Conservation (phyloP, 2,329 filamentous ascomycete species). For the Trichoderma hamatum region DNA sequence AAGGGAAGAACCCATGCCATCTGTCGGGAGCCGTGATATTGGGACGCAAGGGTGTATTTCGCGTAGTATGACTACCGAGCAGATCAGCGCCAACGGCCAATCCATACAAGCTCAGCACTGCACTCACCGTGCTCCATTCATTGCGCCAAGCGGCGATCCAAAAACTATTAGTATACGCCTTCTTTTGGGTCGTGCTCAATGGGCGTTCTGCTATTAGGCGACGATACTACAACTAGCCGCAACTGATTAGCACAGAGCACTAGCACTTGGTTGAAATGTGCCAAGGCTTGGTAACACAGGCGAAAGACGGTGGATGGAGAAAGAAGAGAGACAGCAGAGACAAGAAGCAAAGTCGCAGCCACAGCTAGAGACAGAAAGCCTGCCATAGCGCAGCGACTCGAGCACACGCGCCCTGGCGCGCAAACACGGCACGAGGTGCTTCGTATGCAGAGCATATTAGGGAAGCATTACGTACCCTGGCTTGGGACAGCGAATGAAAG, state of each 20-base stretch:
- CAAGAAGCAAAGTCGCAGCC: background rate
- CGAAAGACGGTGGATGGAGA: slow-evolving; percentile 1
- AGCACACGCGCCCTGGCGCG: background rate
- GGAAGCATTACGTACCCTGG: background rate
- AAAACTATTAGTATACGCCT: background rate
- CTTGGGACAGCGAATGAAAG: background rate
- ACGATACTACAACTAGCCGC: background rate
- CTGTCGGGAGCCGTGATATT: background rate
- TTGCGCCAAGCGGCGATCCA: background rate
- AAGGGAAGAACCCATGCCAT: background rate
- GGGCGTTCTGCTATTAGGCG: background rate
- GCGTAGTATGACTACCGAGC: background rate
- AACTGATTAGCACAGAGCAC: slow-evolving; percentile 4
- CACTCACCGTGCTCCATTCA: background rate
- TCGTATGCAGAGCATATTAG: background rate
- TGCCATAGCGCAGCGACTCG: background rate
- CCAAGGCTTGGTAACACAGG: slow-evolving; percentile 4
- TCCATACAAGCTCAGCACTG: background rate
- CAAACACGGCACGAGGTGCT: no score
- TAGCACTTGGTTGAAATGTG: background rate
- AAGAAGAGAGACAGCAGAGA: background rate
- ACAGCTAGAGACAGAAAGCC: background rate
- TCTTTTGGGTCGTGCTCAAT: background rate
- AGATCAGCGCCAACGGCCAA: slow-evolving; percentile 7
- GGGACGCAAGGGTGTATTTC: background rate